Base-by-base conservation (phyloP, 208 protist genomes). In the Leishmania aethiopica region DNA sequence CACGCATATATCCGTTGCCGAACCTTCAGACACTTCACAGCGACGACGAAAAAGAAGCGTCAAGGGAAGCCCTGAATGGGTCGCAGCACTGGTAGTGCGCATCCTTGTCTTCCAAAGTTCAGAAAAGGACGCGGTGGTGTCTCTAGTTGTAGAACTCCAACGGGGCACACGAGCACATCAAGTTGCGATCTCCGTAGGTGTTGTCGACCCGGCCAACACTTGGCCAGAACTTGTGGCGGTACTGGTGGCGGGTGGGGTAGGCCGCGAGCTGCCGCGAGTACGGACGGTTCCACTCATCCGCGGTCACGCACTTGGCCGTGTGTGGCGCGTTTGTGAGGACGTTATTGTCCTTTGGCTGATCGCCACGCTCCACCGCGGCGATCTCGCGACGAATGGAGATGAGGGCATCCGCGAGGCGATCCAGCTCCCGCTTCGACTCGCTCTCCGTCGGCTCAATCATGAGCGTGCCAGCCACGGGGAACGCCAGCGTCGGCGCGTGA, bases 371-470 rank as follows among this genome's bases (percentile, higher is more conserved):
- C 67, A 99, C 96, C 15, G 98, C 96, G 17, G 88, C 80, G 80
- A 99, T 99, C 90, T 99, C 99, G 37, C 84, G 80, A 73, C 98
- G 92, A 82, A 99, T 99, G 11, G 82, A 92, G 77, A 99, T 98
- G 60, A 99, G 82, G 40, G 99, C 99, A 73, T 99, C 98, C 45
- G 89, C 92, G 62, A 99, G 94, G 71, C 99, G 90, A 87, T 99
- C 99, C 71, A 99, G 85, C 81, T 99, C 98, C 19, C 53, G 66
- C 84, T 98, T 98, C 17, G 95, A 95, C 92, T 99, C 99, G 51
- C 90, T 96, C 87, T 99, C 99, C 0, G 99, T 99, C 10, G 99
- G 99, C 93, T 99, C 99, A 85, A 99, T 96, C 98, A 99, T 99
- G 35, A 99, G 93, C 4, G 99, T 99, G 69, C 95, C 95, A 28